Conservation (phyloP, 306 rosid species). For the Cicer yamashitae region DNA sequence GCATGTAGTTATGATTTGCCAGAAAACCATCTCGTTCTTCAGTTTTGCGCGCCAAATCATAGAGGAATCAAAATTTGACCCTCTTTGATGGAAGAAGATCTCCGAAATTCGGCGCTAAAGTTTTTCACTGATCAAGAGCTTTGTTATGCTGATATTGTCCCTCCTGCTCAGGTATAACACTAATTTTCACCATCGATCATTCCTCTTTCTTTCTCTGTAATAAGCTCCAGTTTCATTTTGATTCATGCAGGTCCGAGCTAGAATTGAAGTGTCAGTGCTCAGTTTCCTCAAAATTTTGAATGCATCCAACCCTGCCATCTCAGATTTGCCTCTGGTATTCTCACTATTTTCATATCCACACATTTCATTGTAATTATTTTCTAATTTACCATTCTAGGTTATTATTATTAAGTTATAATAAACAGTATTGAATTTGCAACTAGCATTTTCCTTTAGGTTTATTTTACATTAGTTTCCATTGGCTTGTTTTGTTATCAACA, state of each 20-base stretch:
- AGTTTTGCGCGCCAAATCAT: constrained; percentile 45
- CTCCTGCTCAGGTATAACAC: constrained; percentile 60
- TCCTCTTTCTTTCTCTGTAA: not conserved
- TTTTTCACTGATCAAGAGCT: constrained; percentile 87
- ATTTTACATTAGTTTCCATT: not conserved
- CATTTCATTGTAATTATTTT: not conserved
- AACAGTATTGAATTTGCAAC: not conserved
- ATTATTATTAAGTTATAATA: not conserved
- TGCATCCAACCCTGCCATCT: constrained; percentile 76
- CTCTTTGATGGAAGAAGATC: constrained; percentile 59
- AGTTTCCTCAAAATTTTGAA: constrained; percentile 76
- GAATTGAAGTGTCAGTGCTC: constrained; percentile 90
- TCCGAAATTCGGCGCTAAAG: constrained; percentile 51
- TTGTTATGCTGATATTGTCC: constrained; percentile 73
- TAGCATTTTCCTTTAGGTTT: not conserved
- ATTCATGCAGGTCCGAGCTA: constrained; percentile 65
- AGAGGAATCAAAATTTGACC: not conserved
- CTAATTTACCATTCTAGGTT: not conserved
- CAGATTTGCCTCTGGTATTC: constrained; percentile 75
- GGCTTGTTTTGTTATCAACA: not conserved
- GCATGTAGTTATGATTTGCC: not conserved
- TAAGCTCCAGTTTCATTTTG: not conserved
- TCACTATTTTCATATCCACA: not conserved
- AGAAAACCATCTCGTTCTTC: not conserved
- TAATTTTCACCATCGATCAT: constrained; percentile 1